phyloP scores from a whole-genome alignment of 2,329 filamentous ascomycete species.

The Clarireedia hainanense region DNA sequence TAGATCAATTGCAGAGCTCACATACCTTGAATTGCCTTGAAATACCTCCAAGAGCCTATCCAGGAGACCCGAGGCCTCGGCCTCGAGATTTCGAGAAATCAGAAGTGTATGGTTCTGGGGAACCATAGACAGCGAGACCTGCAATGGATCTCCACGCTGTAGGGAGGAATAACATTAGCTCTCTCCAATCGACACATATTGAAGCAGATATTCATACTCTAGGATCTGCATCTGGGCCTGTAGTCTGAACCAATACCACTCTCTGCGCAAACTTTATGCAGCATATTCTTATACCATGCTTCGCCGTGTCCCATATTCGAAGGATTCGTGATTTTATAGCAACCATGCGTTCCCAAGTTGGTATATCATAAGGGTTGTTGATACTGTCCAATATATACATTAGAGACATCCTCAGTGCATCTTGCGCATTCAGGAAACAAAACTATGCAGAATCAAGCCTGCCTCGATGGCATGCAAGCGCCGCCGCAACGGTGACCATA shows the following conservation, averaged over 20 bases:
- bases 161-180: slow-evolving; percentile 13
- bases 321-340: slow-evolving; percentile 86
- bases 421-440: background rate
- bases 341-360: slow-evolving; percentile 81
- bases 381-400: slow-evolving; percentile 49
- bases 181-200: background rate
- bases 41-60: slow-evolving; percentile 81
- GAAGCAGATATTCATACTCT: slow-evolving; percentile 52
- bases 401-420: slow-evolving; percentile 17
- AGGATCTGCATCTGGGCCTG: slow-evolving; percentile 72
- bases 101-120: slow-evolving; percentile 76
- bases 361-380: slow-evolving; percentile 71
- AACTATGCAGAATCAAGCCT: background rate
- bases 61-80: slow-evolving; percentile 82
- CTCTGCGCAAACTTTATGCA: slow-evolving; percentile 97
- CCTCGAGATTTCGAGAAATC: slow-evolving; percentile 74
- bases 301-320: slow-evolving; percentile 75
- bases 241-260: slow-evolving; percentile 85
- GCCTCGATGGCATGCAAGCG: background rate
- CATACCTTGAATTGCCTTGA: slow-evolving; percentile 79
- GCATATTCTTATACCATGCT: slow-evolving; percentile 74
- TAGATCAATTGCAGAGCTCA: slow-evolving; percentile 13
- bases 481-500: background rate
- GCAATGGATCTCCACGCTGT: slow-evolving; percentile 64
- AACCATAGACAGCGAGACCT: slow-evolving; percentile 81